phyloP scores from a whole-genome alignment of 2,329 filamentous ascomycete genomes.

The Penicillium sp. region DNA sequence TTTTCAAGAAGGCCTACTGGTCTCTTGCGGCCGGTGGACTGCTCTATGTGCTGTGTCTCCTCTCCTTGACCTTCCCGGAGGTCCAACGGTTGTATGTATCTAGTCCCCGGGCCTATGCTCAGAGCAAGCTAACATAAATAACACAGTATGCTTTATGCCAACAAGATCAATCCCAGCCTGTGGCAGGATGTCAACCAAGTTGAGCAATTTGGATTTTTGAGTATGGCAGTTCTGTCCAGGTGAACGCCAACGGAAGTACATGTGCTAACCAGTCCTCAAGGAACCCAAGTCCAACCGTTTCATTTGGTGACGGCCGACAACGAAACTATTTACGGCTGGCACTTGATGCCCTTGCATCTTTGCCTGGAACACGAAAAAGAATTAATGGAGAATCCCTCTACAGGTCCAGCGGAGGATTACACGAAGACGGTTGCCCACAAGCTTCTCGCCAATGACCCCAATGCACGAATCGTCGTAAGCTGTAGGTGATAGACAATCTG shows the following conservation, averaged over 20 bases:
- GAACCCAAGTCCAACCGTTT: slow-evolving; percentile 86
- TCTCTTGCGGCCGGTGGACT: slow-evolving; percentile 59
- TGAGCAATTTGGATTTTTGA: slow-evolving; percentile 81
- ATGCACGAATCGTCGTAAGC: slow-evolving; percentile 55
- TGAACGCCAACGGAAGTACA: not conserved
- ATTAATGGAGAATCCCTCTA: slow-evolving; percentile 55
- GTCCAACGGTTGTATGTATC: slow-evolving; percentile 74
- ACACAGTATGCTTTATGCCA: slow-evolving; percentile 73
- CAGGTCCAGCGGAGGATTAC: slow-evolving; percentile 51
- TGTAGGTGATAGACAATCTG: slow-evolving; percentile 39
- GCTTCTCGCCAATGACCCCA: slow-evolving; percentile 50
- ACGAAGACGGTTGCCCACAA: slow-evolving; percentile 50
- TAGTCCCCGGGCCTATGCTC: no score
- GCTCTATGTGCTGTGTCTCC: slow-evolving; percentile 66
- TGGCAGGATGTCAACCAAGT: slow-evolving; percentile 73
- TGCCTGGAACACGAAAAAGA: slow-evolving; percentile 69
- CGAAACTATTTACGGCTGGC: slow-evolving; percentile 82
- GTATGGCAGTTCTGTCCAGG: slow-evolving; percentile 50
- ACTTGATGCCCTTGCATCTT: slow-evolving; percentile 74
- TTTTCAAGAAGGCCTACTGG: slow-evolving; percentile 55
- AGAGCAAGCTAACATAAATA: slow-evolving; percentile 5
- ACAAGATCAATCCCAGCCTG: slow-evolving; percentile 70
- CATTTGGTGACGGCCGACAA: slow-evolving; percentile 70
- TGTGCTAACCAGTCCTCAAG: slow-evolving; percentile 44
- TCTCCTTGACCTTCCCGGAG: slow-evolving; percentile 63